Evolutionary conservation across 1,284 basidiomycete species (phyloP), one percentile per base, ranked within the genome.

Genomic region (Trametes sp.): DNA sequence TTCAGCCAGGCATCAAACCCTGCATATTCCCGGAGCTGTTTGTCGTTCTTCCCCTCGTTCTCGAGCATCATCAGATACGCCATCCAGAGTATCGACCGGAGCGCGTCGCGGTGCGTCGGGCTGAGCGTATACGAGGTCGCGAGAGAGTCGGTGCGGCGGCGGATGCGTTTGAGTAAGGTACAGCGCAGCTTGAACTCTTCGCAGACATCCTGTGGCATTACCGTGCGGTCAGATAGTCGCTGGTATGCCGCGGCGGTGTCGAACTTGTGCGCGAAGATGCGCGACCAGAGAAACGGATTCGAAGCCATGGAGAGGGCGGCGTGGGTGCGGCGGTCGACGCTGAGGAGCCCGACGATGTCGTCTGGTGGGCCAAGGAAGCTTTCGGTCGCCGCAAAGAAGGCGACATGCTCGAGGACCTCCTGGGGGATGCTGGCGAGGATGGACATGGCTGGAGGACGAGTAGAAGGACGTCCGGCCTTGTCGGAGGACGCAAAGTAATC

Each of bases 21-120:
- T 14, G 76, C 80, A 60, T 80, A 79, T 45, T 76, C 70, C 7
- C 78, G 63, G 33, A 87, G 73, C 70, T 83, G 82, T 8, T 71
- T 62, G 51, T 80, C 72, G 69, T 87, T 86, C 69, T 79, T 78
- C 24, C 81, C 82, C 48, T 84, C 79, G 76, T 85, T 84, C 75
- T 86, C 85, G n/a, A 85, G 74, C 67, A 85, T 75, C 83, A 87
- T 84, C 48, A 86, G 68, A 59, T 82, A 85, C 1, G 82, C 75
- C 53, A 76, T 78, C 82, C 83, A 85, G 0, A 85, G 72, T 59
- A 82, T 79, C 26, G 72, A 69, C 35, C 72, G 63, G n/a, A 70
- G 65, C 13, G 69, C 63, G 38, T 81, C 79, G 19, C 69, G 72
- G 69, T 69, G 66, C 29, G 71, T 64, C 46, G 54, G 55, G 50